These are phyloP conservation scores for Harringtonia lauricola DNA, from an alignment of 2,329 filamentous ascomycete genomes.

Conservation along the genomic window DNA sequence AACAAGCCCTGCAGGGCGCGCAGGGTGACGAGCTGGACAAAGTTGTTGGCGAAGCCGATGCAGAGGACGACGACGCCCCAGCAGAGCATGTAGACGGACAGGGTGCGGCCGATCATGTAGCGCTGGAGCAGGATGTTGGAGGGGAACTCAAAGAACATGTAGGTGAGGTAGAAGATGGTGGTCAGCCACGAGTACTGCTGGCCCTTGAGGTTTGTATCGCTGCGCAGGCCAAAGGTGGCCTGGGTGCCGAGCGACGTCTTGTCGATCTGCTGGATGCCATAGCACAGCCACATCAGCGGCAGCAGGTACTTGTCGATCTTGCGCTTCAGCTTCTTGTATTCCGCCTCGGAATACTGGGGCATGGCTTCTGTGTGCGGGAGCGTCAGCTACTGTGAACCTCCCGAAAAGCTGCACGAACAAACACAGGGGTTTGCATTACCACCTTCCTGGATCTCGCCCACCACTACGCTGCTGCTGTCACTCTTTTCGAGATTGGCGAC, in stretches of 20 bases:
- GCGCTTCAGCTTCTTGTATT: slow-evolving; percentile 14
- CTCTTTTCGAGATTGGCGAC: not conserved
- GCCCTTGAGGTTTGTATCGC: slow-evolving; percentile 16
- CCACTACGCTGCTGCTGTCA: not conserved
- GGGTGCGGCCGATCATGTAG: slow-evolving; percentile 14
- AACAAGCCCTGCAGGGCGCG: slow-evolving; percentile 25
- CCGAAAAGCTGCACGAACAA: too few relatives aligned
- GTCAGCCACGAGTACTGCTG: slow-evolving; percentile 18
- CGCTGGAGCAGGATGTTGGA: slow-evolving; percentile 20
- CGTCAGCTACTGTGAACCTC: not conserved
- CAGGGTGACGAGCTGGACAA: slow-evolving; percentile 23
- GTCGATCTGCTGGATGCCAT: slow-evolving; percentile 37
- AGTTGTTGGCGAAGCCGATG: slow-evolving; percentile 26
- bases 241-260: slow-evolving; percentile 30
- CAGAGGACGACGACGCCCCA: slow-evolving; percentile 23
- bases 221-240: slow-evolving; percentile 25
- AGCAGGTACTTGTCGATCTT: slow-evolving; percentile 25
- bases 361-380: not conserved
- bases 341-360: slow-evolving; percentile 2
- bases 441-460: not conserved
- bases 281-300: slow-evolving; percentile 26
- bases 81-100: slow-evolving; percentile 18
- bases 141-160: slow-evolving; percentile 21
- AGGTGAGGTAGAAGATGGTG: slow-evolving; percentile 24
- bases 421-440: not conserved